These are phyloP conservation scores for Castanopsis chinensis DNA, from an alignment of 306 rosid genomes.

Conservation along the genomic window DNA sequence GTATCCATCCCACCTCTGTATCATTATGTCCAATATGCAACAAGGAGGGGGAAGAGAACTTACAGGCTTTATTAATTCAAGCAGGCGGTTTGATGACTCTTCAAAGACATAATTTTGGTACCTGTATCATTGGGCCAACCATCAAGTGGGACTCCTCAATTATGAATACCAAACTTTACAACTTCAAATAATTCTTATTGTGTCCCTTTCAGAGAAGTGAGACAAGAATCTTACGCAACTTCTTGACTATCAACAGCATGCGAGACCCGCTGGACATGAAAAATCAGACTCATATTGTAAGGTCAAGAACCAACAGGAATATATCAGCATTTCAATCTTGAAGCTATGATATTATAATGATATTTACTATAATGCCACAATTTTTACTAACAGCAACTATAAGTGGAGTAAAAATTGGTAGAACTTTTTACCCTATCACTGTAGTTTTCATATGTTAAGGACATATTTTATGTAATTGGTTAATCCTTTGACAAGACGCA, in stretches of 20 bases:
- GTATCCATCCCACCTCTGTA: neutral
- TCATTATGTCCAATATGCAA: neutral
- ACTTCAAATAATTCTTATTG: neutral
- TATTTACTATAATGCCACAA: neutral
- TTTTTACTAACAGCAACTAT: neutral
- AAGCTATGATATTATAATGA: constrained; percentile 13
- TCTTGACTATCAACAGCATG: constrained; percentile 27
- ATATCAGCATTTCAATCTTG: constrained; percentile 19
- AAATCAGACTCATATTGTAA: constrained; percentile 7
- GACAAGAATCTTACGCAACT: constrained; percentile 49
- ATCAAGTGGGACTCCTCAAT: neutral
- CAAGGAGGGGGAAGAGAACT: neutral
- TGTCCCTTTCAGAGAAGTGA: constrained; percentile 11
- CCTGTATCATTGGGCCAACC: neutral
- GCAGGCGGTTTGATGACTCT: neutral
- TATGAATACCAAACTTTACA: constrained; percentile 5
- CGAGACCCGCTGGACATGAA: constrained; percentile 47
- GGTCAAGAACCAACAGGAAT: constrained; percentile 25
- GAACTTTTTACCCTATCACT: neutral
- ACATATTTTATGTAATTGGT: too few species aligned
- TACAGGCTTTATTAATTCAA: constrained; percentile 4
- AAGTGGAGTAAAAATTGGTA: neutral
- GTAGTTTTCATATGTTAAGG: neutral
- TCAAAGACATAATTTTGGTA: constrained; percentile 2
- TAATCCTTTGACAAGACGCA: too few species aligned